These are phyloP conservation scores for Scheffersomyces amazonensis DNA, from an alignment of 805 yeast genomes.

Conservation along the genomic window DNA sequence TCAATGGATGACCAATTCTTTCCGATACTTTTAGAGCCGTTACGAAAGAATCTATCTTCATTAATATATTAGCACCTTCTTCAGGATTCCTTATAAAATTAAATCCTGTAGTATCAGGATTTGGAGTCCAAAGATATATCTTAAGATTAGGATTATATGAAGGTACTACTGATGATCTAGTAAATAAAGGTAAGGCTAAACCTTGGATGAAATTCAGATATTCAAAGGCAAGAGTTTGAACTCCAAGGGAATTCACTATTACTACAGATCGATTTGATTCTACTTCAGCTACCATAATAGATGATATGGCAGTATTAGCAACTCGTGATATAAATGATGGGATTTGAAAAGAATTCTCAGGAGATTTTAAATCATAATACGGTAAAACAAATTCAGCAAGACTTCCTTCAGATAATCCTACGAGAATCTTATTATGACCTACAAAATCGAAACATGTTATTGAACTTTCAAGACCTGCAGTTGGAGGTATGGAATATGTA, in stretches of 20 bases:
- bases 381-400: constrained; percentile 57
- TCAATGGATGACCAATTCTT: constrained; percentile 36
- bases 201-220: constrained; percentile 25
- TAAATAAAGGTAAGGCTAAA: constrained; percentile 20
- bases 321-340: constrained; percentile 34
- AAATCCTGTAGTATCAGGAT: constrained; percentile 27
- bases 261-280: constrained; percentile 16
- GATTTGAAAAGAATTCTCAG: constrained; percentile 12
- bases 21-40: constrained; percentile 27
- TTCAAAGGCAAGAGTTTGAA: constrained; percentile 20
- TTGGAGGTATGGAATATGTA: constrained; percentile 12
- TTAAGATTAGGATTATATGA: constrained; percentile 25
- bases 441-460: constrained; percentile 51
- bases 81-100: constrained; percentile 30
- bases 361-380: constrained; percentile 4
- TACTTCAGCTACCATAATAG: constrained; percentile 24
- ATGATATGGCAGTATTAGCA: constrained; percentile 28
- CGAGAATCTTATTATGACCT: constrained; percentile 41
- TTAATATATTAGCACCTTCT: constrained; percentile 26
- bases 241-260: constrained; percentile 29
- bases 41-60: constrained; percentile 30
- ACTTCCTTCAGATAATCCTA: constrained; percentile 59
- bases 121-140: constrained; percentile 21
- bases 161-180: constrained; percentile 24
- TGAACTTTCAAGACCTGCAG: constrained; percentile 7